Evolutionary conservation across 2,329 filamentous ascomycete genomes (phyloP).

Genomic region (Harringtonia aguacate): DNA sequence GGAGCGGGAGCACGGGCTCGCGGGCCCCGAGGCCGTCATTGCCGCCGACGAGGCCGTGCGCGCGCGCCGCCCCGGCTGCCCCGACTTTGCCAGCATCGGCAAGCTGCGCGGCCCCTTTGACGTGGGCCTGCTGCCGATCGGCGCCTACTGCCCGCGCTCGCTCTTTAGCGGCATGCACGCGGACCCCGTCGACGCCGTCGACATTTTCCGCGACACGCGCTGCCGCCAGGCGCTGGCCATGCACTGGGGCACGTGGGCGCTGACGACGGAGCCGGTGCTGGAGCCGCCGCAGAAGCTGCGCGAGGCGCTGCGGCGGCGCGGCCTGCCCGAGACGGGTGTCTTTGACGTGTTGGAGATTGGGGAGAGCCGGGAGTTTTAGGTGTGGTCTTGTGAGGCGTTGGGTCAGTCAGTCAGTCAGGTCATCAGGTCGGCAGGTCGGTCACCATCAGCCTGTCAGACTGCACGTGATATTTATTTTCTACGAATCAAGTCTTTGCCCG

Average conservation of each 20-base stretch:
- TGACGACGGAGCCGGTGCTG: slow-evolving; percentile 75
- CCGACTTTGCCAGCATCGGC: slow-evolving; percentile 79
- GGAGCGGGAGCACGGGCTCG: not conserved
- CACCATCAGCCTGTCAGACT: not conserved
- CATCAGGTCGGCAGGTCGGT: not conserved
- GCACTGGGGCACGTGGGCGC: slow-evolving; percentile 86
- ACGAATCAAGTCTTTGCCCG: not conserved
- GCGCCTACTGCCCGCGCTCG: slow-evolving; percentile 65
- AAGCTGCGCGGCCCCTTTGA: slow-evolving; percentile 74
- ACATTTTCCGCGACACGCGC: slow-evolving; percentile 77
- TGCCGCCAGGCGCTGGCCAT: slow-evolving; percentile 75
- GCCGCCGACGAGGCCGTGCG: slow-evolving; percentile 69
- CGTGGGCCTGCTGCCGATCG: slow-evolving; percentile 85
- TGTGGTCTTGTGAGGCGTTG: too few species aligned
- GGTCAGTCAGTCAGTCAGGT: too few species aligned
- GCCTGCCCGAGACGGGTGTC: slow-evolving; percentile 57
- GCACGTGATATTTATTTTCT: not conserved
- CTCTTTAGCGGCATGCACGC: slow-evolving; percentile 77
- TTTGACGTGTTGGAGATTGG: slow-evolving; percentile 82
- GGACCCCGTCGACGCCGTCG: slow-evolving; percentile 76
- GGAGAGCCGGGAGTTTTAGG: slow-evolving; percentile 61
- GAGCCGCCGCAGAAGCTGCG: slow-evolving; percentile 68
- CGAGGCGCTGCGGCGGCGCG: slow-evolving; percentile 58
- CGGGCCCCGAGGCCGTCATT: slow-evolving; percentile 41
- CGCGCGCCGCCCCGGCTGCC: slow-evolving; percentile 59